These are phyloP conservation scores for Pichia sp. DNA, from an alignment of 1,139 yeast species.

Conservation along the genomic window DNA sequence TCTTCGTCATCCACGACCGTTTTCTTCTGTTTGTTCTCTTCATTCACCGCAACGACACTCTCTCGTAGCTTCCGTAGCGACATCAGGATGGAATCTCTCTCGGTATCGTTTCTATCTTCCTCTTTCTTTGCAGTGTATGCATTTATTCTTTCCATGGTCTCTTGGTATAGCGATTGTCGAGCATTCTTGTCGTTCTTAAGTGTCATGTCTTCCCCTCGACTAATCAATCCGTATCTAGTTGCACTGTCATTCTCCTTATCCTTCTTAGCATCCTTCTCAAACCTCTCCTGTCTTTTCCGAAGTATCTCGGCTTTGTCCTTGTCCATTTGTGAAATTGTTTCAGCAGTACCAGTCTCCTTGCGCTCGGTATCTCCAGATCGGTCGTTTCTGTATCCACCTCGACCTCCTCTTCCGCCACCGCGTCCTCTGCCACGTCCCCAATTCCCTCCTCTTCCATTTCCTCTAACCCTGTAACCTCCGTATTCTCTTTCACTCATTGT, in stretches of 20 bases:
- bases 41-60: slow-evolving; percentile 39
- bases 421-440: background rate
- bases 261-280: slow-evolving; percentile 18
- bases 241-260: slow-evolving; percentile 1
- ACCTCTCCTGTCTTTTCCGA: slow-evolving; percentile 23
- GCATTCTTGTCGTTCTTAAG: slow-evolving; percentile 45
- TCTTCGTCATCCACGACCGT: slow-evolving; percentile 5
- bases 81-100: slow-evolving; percentile 31
- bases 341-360: background rate
- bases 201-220: slow-evolving; percentile 57
- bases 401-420: background rate
- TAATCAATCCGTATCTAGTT: slow-evolving; percentile 48
- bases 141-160: slow-evolving; percentile 6
- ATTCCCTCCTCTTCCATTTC: background rate
- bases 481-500: background rate
- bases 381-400: background rate
- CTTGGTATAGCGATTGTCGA: slow-evolving; percentile 39
- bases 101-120: slow-evolving; percentile 15
- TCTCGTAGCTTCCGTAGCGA: slow-evolving; percentile 52
- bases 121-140: background rate
- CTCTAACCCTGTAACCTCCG: background rate
- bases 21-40: background rate
- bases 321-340: too few species aligned
- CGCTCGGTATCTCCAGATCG: too few species aligned
- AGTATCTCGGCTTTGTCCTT: slow-evolving; percentile 11